These are phyloP conservation scores for Schwanniomyces vanrijiae DNA, from an alignment of 805 yeast species.

Conservation along the genomic window DNA sequence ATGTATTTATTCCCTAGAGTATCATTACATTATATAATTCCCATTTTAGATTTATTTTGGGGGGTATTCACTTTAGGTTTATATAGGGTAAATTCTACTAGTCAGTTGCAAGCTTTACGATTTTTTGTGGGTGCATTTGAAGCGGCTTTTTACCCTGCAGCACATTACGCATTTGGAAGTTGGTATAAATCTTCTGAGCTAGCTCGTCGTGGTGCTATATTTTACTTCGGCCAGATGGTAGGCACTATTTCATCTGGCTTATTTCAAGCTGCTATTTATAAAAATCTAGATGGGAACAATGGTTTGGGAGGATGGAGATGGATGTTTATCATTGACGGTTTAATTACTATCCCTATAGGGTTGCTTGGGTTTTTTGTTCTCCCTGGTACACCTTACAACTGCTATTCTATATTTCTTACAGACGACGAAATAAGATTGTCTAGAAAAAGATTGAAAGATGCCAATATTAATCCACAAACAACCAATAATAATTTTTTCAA, in stretches of 20 bases:
- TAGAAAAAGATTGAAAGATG: too few species aligned
- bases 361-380: constrained; percentile 49
- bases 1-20: constrained; percentile 50
- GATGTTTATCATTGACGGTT: constrained; percentile 62
- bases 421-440: constrained; percentile 27
- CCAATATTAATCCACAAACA: constrained; percentile 11
- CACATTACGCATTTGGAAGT: constrained; percentile 47
- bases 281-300: constrained; percentile 42
- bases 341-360: constrained; percentile 55
- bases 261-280: too few species aligned
- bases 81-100: constrained; percentile 45
- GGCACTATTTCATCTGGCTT: constrained; percentile 58
- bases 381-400: constrained; percentile 59
- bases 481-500: constrained; percentile 30
- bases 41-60: constrained; percentile 61
- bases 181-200: constrained; percentile 23
- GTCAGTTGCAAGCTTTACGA: constrained; percentile 54
- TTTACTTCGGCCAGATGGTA: constrained; percentile 56
- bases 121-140: constrained; percentile 67
- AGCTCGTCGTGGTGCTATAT: constrained; percentile 29
- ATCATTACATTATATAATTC: constrained; percentile 51
- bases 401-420: constrained; percentile 26
- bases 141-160: constrained; percentile 43
- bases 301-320: constrained; percentile 67
- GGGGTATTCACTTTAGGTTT: constrained; percentile 57